Evolutionary conservation across 352 stramenopile species (phyloP).

Genomic region (Saprolegnia parasitica): DNA sequence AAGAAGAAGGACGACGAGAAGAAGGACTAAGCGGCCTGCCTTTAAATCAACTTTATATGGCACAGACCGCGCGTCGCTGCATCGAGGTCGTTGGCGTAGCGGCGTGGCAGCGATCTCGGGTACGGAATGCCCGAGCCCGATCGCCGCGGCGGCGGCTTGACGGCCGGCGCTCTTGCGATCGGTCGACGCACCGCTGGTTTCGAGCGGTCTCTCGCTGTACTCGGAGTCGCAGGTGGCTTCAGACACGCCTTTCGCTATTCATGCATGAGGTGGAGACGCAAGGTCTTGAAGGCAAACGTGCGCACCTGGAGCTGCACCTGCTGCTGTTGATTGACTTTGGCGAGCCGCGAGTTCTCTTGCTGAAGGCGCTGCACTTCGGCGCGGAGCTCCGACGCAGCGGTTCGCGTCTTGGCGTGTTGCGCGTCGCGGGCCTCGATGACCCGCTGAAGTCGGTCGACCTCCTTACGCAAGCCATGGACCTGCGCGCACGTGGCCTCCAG

Average conservation of each 20-base stretch:
- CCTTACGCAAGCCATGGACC: background rate
- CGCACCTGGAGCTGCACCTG: slow-evolving; percentile 7
- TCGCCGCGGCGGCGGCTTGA: background rate
- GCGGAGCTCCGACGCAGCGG: background rate
- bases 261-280: too few relatives aligned
- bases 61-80: background rate
- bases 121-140: slow-evolving; percentile 16
- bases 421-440: background rate
- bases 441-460: background rate
- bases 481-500: background rate
- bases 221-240: too few relatives aligned
- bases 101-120: background rate
- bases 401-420: background rate
- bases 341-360: background rate
- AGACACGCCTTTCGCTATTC: too few relatives aligned
- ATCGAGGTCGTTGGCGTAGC: background rate
- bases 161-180: background rate
- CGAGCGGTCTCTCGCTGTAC: too few relatives aligned
- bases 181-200: too few relatives aligned
- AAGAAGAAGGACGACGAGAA: slow-evolving; percentile 68
- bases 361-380: slow-evolving; percentile 5
- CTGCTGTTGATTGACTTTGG: slow-evolving; percentile 2
- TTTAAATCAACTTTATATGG: slow-evolving; percentile 1
- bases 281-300: too few relatives aligned
- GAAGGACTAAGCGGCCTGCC: slow-evolving; percentile 47